phyloP scores from a whole-genome alignment of 75 land plant genomes.

The Pinus albicaulis region DNA sequence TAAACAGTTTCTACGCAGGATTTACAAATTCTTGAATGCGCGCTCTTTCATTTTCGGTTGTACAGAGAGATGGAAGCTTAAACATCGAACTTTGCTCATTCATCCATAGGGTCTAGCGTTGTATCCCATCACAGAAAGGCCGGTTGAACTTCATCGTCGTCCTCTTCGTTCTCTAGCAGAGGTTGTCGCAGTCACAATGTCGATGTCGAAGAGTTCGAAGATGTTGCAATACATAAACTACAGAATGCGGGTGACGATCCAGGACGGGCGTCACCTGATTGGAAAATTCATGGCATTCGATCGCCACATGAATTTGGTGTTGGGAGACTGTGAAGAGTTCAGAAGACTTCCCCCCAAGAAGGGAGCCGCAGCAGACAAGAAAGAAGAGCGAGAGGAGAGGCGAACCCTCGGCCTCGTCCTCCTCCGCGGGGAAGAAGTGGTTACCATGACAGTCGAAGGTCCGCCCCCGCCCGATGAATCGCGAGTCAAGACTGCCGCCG shows the following conservation, averaged over 20 bases:
- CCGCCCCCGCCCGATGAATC: constrained; percentile 89
- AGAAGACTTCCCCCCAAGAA: constrained; percentile 85
- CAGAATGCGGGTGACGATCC: constrained; percentile 95
- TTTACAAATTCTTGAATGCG: too few relatives aligned
- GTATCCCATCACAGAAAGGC: too few relatives aligned
- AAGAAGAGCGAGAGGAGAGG: constrained; percentile 85
- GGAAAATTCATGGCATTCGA: constrained; percentile 99
- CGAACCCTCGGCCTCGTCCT: constrained; percentile 91
- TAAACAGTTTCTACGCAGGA: too few relatives aligned
- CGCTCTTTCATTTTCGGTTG: too few relatives aligned
- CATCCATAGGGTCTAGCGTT: too few relatives aligned
- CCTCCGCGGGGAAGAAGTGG: constrained; percentile 92
- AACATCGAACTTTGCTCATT: too few relatives aligned
- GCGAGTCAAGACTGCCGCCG: constrained; percentile 41
- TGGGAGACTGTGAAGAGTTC: constrained; percentile 97
- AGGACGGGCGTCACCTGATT: constrained; percentile 90
- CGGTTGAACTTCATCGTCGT: too few relatives aligned
- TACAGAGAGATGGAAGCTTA: too few relatives aligned
- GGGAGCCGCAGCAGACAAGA: constrained; percentile 3
- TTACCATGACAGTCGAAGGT: constrained; percentile 96
- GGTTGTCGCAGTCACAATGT: constrained; percentile 21
- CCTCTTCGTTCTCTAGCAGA: too few relatives aligned
- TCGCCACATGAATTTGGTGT: constrained; percentile 97
- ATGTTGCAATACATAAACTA: constrained; percentile 92
- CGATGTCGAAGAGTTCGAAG: constrained; percentile 89